Evolutionary conservation across 305 asterid genomes (phyloP).

Genomic region (Fraxinus baroniana): DNA sequence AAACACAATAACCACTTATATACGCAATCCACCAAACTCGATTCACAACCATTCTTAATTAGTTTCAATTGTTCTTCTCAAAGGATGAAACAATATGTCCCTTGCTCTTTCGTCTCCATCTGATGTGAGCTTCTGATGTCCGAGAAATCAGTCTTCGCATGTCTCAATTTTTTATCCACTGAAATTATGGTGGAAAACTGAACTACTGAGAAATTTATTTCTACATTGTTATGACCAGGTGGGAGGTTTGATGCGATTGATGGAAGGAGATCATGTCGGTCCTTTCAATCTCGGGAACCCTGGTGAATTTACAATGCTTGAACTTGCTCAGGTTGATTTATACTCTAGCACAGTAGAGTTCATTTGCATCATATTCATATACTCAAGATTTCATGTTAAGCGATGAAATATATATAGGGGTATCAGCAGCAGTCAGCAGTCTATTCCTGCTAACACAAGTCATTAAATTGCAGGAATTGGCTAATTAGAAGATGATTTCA

Average conservation of each 20-base stretch:
- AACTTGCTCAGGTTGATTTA: conserved; percentile 66
- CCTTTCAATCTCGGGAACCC: conserved; percentile 91
- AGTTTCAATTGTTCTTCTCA: neutral
- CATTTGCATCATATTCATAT: neutral
- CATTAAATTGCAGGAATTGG: neutral
- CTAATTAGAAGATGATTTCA: neutral
- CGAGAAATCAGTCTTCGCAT: neutral
- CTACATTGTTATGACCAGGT: conserved; percentile 39
- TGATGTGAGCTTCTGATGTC: neutral
- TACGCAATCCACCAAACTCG: too few species aligned
- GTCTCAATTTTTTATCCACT: neutral
- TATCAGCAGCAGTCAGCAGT: neutral
- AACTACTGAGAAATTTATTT: neutral
- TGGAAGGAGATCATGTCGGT: conserved; percentile 88
- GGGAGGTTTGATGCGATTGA: conserved; percentile 70
- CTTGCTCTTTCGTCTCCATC: neutral
- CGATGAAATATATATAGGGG: neutral
- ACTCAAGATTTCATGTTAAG: neutral
- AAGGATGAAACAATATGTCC: neutral
- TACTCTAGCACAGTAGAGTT: neutral
- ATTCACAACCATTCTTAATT: neutral
- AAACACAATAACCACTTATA: too few species aligned
- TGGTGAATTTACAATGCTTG: conserved; percentile 86
- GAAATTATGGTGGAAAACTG: neutral
- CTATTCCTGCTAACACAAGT: neutral